Evolutionary conservation across 2,329 filamentous ascomycete species (phyloP), one percentile per base, ranked within the genome.

Genomic region (Aureobasidium mangrovei): DNA sequence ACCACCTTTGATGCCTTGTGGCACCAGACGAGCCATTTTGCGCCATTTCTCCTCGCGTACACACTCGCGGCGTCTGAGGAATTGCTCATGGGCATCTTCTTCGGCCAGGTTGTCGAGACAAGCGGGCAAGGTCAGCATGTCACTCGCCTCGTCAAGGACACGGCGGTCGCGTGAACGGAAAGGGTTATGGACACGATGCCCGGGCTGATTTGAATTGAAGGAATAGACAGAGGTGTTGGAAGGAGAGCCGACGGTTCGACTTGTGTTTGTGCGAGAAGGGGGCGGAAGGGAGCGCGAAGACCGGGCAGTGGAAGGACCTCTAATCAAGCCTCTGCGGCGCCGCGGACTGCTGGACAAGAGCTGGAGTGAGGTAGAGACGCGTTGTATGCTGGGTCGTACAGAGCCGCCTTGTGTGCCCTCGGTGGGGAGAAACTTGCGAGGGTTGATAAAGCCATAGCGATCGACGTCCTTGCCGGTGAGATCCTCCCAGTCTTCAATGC

Each of bases 41-140:
- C 77, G 77, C 83, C 83, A 86, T 61, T 85, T 85, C 56, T 83
- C 79, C 61, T 84, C 81, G 32, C 82, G 73, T 53, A 76, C 68
- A 69, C 80, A 78, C 64, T 85, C 82, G 59, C 81, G 82, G 54
- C 75, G 75, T 60, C 76, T 79, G 58, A 76, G 72, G 5, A 70
- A 69, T 40, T 71, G 72, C n/a, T 74, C 73, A 27, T 70, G 67
- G 36, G 70, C 70, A 57, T 75, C 69, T 47, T 70, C 60, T 51
- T 75, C 70, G 7, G 66, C 65, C 29, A 78, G 69, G 41, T 74
- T 73, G 27, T 72, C 70, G 12, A 78, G 65, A 2, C 77, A 74
- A 4, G 73, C 74, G 2, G 81, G 82, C 2, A 81, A 65, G 18
- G 79, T 83, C 48, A 85, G 76, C 82, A 85, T 85, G 61, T 84